phyloP scores from a whole-genome alignment of 2,329 filamentous ascomycete species.

The Ophiosphaerella herpotricha region DNA sequence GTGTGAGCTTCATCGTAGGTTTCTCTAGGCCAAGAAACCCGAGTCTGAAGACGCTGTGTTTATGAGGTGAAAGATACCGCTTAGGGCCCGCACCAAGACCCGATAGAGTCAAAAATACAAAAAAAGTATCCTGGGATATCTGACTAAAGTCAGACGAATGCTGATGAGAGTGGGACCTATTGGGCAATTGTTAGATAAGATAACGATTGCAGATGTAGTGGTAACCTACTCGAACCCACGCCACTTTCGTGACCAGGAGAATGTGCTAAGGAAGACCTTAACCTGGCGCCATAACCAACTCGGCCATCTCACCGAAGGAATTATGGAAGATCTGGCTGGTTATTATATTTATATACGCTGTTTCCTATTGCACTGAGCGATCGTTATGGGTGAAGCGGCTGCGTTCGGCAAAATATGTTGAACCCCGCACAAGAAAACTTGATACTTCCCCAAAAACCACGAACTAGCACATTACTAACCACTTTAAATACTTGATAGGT shows the following conservation, averaged over 20 bases:
- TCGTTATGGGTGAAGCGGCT: background rate
- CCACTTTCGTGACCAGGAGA: conserved; percentile 48
- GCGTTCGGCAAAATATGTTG: background rate
- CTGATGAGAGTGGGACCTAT: conserved; percentile 44
- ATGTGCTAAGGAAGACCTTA: conserved; percentile 40
- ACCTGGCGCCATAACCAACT: conserved; percentile 46
- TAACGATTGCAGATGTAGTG: background rate
- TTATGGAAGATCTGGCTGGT: conserved; percentile 2
- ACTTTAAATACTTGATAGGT: too few species aligned
- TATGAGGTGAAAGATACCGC: too few species aligned
- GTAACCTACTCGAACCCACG: conserved; percentile 38
- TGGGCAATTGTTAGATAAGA: background rate
- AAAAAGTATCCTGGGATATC: conserved; percentile 29
- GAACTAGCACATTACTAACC: background rate
- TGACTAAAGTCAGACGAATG: conserved; percentile 28
- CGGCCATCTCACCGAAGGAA: conserved; percentile 36
- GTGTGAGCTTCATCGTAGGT: too few species aligned
- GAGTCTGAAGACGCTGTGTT: too few species aligned
- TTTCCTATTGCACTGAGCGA: too few species aligned
- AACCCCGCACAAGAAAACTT: background rate
- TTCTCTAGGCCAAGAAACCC: too few species aligned
- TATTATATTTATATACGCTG: background rate
- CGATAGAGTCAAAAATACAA: too few species aligned
- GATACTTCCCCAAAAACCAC: background rate
- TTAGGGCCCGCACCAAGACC: too few species aligned